Percentiles rank a stretch among this genome's conserved stretches.
Evolutionary conservation across 176 grass and related monocot species (phyloP).

Genomic region (Carex pumila): DNA sequence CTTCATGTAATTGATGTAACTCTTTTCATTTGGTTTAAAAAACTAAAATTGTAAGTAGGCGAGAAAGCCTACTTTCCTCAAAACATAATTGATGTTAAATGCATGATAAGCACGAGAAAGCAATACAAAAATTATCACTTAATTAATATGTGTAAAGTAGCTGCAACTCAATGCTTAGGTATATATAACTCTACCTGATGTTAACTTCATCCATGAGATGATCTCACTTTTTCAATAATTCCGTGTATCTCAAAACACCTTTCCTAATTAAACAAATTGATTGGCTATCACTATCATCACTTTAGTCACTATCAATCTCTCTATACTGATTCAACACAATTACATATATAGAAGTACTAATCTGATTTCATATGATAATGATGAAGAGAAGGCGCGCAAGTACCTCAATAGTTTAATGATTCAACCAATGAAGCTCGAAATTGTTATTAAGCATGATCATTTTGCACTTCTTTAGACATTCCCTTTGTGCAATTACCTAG

Average conservation of each 20-base stretch:
- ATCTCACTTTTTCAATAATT: neutral
- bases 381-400: neutral
- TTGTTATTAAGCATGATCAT: slow-evolving; percentile 1
- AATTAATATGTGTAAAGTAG: neutral
- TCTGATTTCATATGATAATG: neutral
- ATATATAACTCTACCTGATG: neutral
- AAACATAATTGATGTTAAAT: neutral
- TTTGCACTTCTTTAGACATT: slow-evolving; percentile 10
- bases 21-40: no score
- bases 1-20: no score
- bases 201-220: neutral
- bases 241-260: neutral
- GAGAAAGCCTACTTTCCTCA: neutral
- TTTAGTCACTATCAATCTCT: neutral
- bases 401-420: neutral
- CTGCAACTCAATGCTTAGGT: neutral
- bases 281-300: neutral
- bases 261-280: neutral
- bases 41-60: no score
- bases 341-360: neutral
- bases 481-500: neutral
- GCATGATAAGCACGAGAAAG: neutral
- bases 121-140: neutral
- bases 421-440: neutral
- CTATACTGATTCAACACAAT: neutral